Conservation (phyloP, 2,329 filamentous ascomycete species). For the Botrytis fabae region DNA sequence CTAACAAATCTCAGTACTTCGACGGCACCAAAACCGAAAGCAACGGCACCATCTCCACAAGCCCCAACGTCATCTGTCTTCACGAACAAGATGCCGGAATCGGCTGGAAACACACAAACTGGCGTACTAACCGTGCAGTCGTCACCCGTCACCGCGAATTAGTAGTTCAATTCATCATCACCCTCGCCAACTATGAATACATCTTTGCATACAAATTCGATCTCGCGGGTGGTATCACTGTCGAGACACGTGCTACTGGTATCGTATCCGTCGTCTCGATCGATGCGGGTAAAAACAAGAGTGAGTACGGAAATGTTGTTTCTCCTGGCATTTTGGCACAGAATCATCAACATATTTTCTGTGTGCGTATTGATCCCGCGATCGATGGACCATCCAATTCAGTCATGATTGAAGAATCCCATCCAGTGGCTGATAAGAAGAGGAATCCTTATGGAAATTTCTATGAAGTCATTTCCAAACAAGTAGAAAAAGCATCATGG, state of each 20-base stretch:
- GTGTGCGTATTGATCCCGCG: conserved; percentile 55
- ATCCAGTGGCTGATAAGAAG: conserved; percentile 46
- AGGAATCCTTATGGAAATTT: conserved; percentile 56
- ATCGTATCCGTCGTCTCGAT: conserved; percentile 59
- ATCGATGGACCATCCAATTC: conserved; percentile 57
- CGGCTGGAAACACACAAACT: conserved; percentile 71
- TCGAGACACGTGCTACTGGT: conserved; percentile 66
- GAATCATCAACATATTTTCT: conserved; percentile 62
- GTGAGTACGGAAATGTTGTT: conserved; percentile 61
- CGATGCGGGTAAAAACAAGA: conserved; percentile 50
- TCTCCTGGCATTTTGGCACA: conserved; percentile 58
- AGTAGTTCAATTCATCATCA: conserved; percentile 67
- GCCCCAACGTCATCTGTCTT: conserved; percentile 64
- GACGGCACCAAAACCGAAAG: conserved; percentile 54
- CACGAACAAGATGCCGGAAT: conserved; percentile 72
- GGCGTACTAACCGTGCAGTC: conserved; percentile 60
- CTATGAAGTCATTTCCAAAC: conserved; percentile 49
- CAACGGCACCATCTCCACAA: conserved; percentile 54
- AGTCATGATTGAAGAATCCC: conserved; percentile 55
- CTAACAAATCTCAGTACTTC: conserved; percentile 50
- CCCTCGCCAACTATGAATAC: conserved; percentile 71
- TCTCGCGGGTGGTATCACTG: conserved; percentile 59
- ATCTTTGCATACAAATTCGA: conserved; percentile 66
- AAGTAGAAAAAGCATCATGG: conserved; percentile 45
- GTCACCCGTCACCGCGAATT: conserved; percentile 62